Base-by-base conservation (phyloP, 495 filamentous ascomycete species). In the Lichina pygmaea region DNA sequence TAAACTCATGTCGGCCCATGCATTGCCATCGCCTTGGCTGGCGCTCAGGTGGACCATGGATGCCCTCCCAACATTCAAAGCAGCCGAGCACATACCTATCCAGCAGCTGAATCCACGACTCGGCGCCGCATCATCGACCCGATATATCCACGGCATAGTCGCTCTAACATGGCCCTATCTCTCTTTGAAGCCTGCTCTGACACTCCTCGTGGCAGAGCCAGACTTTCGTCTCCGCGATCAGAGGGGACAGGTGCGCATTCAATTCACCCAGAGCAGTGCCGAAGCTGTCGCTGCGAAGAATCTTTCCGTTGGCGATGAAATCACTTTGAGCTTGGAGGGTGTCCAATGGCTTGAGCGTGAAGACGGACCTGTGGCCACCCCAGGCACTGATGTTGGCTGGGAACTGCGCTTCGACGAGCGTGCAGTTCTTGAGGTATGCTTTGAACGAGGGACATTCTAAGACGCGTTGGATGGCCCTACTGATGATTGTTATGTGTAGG, bases 161-260 rank as follows among this genome's bases (percentile, higher is more conserved):
- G 81, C 79, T 6, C 72, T 97, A 13, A 71, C 84, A 41, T 94
- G 89, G 86, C 89, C 89, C 0, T 97, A 80, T 58, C 92, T 79
- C 34, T 75, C 75, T 6, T 77, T 80, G 11, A 75, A 68, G 7
- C 65, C 67, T 37, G 74, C 72, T 8, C 61, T 81, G 50, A 74
- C 82, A 43, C 70, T 97, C 33, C 68, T 84, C 3, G 66, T 93
- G 6, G 78, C 78, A 9, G 89, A 94, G 46, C 74, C 78, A 24
- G 86, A 97, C 53, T 81, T 89, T 52, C 77, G 82, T 38, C 70
- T 93, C 34, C 82, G 89, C 15, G 67, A 69, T 17, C 63, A 62
- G 33, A 77, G 71, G 49, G 89, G 89, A 13, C 84, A 93, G 59
- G 75, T 93, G n/a, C 72, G 82, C 10, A 66, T 85, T 34, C 65